Evolutionary conservation across 2,329 filamentous ascomycete genomes (phyloP), one percentile per base, ranked within the genome.

Genomic region (Alternaria sp.): DNA sequence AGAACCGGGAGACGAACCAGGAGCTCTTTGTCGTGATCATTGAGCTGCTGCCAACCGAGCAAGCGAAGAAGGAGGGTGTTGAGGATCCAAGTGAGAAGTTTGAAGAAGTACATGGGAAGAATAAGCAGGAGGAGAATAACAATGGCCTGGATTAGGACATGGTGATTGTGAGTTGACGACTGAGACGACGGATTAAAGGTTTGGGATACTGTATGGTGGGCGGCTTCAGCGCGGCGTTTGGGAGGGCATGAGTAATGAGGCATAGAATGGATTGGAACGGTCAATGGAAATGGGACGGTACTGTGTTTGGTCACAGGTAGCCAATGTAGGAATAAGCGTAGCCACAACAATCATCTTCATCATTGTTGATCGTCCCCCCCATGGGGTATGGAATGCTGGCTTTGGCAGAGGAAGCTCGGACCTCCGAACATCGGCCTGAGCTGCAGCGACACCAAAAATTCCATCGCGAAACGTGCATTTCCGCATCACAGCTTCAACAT

Each of bases 1-100:
- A 93, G 74, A 91, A 97, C 78, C 87, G 86, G 60, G 78, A 82
- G 23, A 94, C 91, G 0, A 86, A 86, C 46, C 85, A 91, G 33
- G 84, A 91, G 14, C 91, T 97, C 68, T 86, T 97, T 29, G 91
- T 94, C 44, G 82, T 98, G 14, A 79, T 92, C 5, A 94, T 98
- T 75, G 90, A 88, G 17, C 81, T 97, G 4, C 83, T 95, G 59
- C 84, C 89, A 8, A 88, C 86, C 54, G 88, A 91, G 45, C 83
- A 90, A 41, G 73, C 65, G 11, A 68, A 70, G 59, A 61, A 66
- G n/a, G 61, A 67, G 4, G 71, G 69, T 5, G 67, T 54, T 2
- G 58, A 66, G 51, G 63, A 61, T 24, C 51, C 69, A 0, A 65
- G 70, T 29, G 65, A 72, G 37, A 67, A 71, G 58, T 65, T 74